Conservation (phyloP, 75 land plant species). For the Cupressus sempervirens region DNA sequence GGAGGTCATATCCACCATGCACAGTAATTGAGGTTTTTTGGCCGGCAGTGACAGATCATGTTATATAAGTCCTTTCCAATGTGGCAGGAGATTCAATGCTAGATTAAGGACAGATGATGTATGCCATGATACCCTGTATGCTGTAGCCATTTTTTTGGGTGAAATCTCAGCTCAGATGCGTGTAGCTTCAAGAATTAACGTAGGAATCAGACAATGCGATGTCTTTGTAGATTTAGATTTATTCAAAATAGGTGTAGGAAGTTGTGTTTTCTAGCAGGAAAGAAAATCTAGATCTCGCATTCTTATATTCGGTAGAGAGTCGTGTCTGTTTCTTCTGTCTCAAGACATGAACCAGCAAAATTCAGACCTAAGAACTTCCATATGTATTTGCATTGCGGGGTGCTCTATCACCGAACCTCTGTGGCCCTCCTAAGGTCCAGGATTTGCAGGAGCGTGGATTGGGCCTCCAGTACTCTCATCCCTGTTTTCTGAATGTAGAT, state of each 20-base stretch:
- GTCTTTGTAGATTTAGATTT: neutral
- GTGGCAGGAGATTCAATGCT: neutral
- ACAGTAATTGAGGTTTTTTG: neutral
- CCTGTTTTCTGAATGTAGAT: neutral
- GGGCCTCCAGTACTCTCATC: neutral
- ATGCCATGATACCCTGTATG: neutral
- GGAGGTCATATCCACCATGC: too few species aligned
- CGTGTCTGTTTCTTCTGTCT: neutral
- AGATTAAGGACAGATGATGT: neutral
- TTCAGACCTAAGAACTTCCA: neutral
- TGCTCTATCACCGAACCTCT: neutral
- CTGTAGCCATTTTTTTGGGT: neutral
- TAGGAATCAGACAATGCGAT: neutral
- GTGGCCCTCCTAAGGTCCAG: neutral
- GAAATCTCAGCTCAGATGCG: neutral
- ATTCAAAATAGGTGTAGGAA: neutral
- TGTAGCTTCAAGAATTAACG: neutral
- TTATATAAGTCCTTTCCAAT: neutral
- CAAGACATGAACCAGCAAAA: neutral
- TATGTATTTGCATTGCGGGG: neutral
- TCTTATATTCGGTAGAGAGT: neutral
- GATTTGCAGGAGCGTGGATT: neutral
- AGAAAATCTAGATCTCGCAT: neutral
- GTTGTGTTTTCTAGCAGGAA: neutral
- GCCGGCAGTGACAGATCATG: neutral